Percentiles rank a stretch among this genome's conserved stretches.
Conservation (phyloP, 352 stramenopile species). For the Halophytophthora polymorphica region DNA sequence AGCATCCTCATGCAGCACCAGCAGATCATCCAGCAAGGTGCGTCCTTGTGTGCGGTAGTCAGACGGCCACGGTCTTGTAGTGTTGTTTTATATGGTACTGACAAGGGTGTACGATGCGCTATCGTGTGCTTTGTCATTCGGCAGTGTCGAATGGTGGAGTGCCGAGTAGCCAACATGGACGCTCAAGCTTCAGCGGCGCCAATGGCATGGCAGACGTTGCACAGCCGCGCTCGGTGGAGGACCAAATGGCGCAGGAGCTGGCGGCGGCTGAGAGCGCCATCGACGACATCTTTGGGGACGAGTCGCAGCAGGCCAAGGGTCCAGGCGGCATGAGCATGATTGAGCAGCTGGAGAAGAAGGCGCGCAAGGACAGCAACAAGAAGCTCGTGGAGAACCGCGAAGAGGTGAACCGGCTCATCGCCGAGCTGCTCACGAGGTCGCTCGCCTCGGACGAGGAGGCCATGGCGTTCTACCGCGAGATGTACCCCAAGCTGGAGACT, state of each 20-base stretch:
- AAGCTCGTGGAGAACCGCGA: constrained; percentile 77
- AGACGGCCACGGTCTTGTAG: background rate
- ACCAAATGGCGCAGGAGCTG: constrained; percentile 83
- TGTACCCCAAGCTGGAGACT: constrained; percentile 56
- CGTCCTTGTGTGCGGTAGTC: background rate
- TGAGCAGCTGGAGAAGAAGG: constrained; percentile 85
- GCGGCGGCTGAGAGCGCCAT: constrained; percentile 75
- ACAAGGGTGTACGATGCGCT: background rate
- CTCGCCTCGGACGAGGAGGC: constrained; percentile 64
- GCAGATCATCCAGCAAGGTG: constrained; percentile 84
- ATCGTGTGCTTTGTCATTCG: background rate
- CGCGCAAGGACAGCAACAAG: constrained; percentile 83
- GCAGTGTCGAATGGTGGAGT: constrained; percentile 42
- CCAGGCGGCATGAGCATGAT: constrained; percentile 84
- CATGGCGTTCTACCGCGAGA: constrained; percentile 60
- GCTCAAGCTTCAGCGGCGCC: constrained; percentile 12
- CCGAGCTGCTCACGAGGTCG: constrained; percentile 42
- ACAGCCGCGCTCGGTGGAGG: constrained; percentile 52
- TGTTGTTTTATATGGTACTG: constrained; percentile 8
- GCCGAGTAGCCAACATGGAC: constrained; percentile 18
- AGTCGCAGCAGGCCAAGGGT: constrained; percentile 62
- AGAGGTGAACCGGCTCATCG: constrained; percentile 59
- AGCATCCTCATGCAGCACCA: constrained; percentile 88
- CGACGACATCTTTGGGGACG: constrained; percentile 83
- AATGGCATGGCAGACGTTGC: constrained; percentile 7